phyloP scores from a whole-genome alignment of 192 early-diverging fungal species.

The Coemansia sp. region DNA sequence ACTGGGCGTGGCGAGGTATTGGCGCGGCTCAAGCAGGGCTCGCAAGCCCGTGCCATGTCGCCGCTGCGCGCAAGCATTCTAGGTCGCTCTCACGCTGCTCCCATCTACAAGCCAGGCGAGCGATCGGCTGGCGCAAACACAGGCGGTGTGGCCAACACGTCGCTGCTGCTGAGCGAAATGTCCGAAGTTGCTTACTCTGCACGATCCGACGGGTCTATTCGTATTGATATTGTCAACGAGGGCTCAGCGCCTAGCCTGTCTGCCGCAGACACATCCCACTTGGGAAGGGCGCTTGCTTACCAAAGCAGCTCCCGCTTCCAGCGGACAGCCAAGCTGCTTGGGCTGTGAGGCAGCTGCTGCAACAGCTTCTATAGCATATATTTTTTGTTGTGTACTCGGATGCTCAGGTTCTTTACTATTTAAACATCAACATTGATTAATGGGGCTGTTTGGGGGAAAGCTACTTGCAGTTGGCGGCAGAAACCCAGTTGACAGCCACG shows the following conservation, averaged over 20 bases:
- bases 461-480: constrained; percentile 29
- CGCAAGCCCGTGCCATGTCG: constrained; percentile 27
- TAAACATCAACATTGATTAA: too few species aligned
- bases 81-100: constrained; percentile 13
- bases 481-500: constrained; percentile 54
- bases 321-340: constrained; percentile 39
- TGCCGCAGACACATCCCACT: not conserved
- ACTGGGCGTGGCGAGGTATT: constrained; percentile 19
- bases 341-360: too few species aligned
- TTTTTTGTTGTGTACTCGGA: not conserved
- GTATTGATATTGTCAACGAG: constrained; percentile 37
- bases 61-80: constrained; percentile 29
- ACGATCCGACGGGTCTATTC: constrained; percentile 24
- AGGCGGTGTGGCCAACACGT: not conserved
- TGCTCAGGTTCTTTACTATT: too few species aligned
- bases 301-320: constrained; percentile 33
- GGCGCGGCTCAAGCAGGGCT: constrained; percentile 15
- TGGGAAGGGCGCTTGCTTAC: not conserved
- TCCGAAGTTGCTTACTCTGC: constrained; percentile 35
- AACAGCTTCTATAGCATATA: too few species aligned
- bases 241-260: constrained; percentile 9
- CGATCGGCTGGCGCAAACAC: not conserved
- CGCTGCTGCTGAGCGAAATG: constrained; percentile 11
- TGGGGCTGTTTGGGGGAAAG: not conserved
- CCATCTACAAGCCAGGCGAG: not conserved